Evolutionary conservation across 2,329 filamentous ascomycete genomes (phyloP).

Genomic region (Fusarium euwallaceae): DNA sequence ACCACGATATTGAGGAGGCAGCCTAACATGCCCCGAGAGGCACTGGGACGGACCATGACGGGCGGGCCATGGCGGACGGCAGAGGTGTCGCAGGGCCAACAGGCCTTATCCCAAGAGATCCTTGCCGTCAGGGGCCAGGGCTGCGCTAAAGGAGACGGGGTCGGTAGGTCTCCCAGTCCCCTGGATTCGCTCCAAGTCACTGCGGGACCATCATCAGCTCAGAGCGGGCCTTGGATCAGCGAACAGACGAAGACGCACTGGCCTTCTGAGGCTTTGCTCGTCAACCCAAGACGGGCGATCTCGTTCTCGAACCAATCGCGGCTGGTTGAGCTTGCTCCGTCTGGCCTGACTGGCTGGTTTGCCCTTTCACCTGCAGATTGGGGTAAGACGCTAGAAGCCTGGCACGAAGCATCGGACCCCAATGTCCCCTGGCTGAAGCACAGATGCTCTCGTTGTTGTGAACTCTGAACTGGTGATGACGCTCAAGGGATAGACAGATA

Average conservation of each 20-base stretch:
- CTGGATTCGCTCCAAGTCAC: constrained; percentile 34
- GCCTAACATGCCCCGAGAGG: constrained; percentile 11
- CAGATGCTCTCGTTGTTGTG: constrained; percentile 4
- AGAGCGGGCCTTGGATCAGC: constrained; percentile 31
- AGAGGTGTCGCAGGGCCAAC: constrained; percentile 33
- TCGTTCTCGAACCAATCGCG: constrained; percentile 31
- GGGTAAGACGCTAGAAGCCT: constrained; percentile 43
- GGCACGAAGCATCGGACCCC: constrained; percentile 25
- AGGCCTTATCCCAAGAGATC: constrained; percentile 19
- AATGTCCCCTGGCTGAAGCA: constrained; percentile 17
- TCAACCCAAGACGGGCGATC: constrained; percentile 18
- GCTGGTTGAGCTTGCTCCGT: constrained; percentile 8
- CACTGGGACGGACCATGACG: constrained; percentile 25
- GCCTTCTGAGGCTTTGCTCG: constrained; percentile 32
- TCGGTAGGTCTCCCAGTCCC: constrained; percentile 38
- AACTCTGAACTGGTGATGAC: constrained; percentile 15
- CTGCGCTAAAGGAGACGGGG: constrained; percentile 31
- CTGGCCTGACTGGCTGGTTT: constrained; percentile 25
- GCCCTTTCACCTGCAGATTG: constrained; percentile 36
- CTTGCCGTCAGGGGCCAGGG: constrained; percentile 20
- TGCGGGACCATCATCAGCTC: constrained; percentile 36
- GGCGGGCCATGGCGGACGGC: constrained; percentile 25
- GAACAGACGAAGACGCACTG: constrained; percentile 30
- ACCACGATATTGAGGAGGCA: constrained; percentile 8
- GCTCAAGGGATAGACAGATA: neutral